These are phyloP conservation scores for Lagenaria siceraria DNA, from an alignment of 306 rosid species.

Conservation along the genomic window DNA sequence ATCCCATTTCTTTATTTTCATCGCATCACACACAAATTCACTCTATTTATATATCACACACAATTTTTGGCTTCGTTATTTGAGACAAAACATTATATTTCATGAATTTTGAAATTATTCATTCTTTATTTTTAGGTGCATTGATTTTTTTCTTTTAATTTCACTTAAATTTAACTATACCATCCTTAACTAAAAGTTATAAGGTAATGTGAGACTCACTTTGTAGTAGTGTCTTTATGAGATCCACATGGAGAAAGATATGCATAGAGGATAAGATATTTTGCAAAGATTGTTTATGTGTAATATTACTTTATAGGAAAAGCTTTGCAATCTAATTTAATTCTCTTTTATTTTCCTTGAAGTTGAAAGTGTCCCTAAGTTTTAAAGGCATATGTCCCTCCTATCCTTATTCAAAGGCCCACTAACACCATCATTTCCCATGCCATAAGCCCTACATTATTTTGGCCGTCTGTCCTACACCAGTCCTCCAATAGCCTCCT, in stretches of 20 bases:
- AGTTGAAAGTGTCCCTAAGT: background rate
- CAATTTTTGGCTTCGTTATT: too few relatives aligned
- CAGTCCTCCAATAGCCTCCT: background rate
- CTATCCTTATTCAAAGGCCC: background rate
- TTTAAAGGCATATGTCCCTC: constrained; percentile 4
- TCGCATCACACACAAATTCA: too few relatives aligned
- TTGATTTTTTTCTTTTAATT: too few relatives aligned
- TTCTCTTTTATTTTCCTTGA: background rate
- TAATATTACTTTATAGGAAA: background rate
- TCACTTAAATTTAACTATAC: too few relatives aligned
- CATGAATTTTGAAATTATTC: too few relatives aligned
- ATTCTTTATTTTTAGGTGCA: too few relatives aligned
- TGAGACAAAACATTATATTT: too few relatives aligned
- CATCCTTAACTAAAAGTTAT: too few relatives aligned
- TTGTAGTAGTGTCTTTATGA: background rate
- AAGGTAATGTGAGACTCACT: background rate
- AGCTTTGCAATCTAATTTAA: background rate
- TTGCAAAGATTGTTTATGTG: background rate
- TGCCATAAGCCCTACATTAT: background rate
- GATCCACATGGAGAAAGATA: too few relatives aligned
- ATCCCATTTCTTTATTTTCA: too few relatives aligned
- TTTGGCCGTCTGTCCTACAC: background rate
- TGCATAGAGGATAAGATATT: background rate
- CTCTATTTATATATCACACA: too few relatives aligned
- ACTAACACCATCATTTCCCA: constrained; percentile 1